Percentiles rank a stretch among this genome's conserved stretches.
These are phyloP conservation scores for Stylosanthes scabra DNA, from an alignment of 331 rosid genomes.

Conservation along the genomic window DNA sequence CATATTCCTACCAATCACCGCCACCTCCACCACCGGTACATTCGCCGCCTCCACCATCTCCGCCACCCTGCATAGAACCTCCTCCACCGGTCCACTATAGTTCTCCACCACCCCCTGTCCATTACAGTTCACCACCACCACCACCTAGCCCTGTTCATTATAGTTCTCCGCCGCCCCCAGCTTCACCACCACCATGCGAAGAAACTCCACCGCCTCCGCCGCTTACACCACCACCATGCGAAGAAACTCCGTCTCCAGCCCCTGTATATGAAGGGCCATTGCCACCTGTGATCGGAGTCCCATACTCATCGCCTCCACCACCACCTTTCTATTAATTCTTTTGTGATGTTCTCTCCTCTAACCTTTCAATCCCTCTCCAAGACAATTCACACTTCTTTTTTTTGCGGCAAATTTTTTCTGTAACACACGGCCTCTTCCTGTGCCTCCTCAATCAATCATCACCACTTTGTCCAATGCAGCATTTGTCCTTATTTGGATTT, in stretches of 20 bases:
- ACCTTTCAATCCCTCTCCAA: constrained; percentile 48
- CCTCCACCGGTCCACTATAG: constrained; percentile 29
- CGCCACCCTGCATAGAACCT: no score
- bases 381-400: constrained; percentile 36
- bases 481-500: constrained; percentile 18
- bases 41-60: constrained; percentile 35
- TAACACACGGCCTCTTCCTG: not conserved
- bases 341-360: constrained; percentile 58
- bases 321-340: constrained; percentile 69
- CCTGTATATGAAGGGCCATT: constrained; percentile 67
- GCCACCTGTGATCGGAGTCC: constrained; percentile 56
- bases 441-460: constrained; percentile 31
- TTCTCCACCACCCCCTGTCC: constrained; percentile 42
- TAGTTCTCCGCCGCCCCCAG: constrained; percentile 48
- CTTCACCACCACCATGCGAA: constrained; percentile 42
- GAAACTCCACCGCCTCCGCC: constrained; percentile 24
- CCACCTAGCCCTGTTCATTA: constrained; percentile 35
- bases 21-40: constrained; percentile 39
- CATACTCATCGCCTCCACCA: constrained; percentile 68
- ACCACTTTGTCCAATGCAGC: constrained; percentile 37
- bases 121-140: constrained; percentile 38
- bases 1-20: constrained; percentile 35
- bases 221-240: constrained; percentile 43
- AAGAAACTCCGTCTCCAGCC: constrained; percentile 44
- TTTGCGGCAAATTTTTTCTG: constrained; percentile 46